These are phyloP conservation scores for Gymnopus androsaceus DNA, from an alignment of 1,284 basidiomycete genomes.

Conservation along the genomic window DNA sequence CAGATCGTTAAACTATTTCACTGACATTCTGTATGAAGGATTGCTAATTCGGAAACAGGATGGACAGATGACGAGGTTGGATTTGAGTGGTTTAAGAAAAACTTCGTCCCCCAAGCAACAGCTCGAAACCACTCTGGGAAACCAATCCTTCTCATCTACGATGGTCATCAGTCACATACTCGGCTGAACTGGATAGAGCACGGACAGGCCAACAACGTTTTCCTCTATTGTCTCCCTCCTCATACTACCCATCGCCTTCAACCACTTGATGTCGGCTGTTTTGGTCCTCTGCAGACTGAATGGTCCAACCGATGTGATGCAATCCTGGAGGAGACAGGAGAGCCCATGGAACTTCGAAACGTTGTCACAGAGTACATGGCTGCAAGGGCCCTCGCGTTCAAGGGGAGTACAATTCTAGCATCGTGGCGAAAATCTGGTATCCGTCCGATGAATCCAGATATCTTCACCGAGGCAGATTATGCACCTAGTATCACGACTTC, in stretches of 20 bases:
- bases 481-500: constrained; percentile 20
- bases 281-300: constrained; percentile 29
- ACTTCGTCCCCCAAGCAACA: constrained; percentile 34
- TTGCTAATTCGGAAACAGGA: too few species aligned
- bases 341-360: constrained; percentile 21
- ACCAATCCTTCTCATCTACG: constrained; percentile 25
- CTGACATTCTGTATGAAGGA: too few species aligned
- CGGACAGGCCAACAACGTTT: constrained; percentile 27
- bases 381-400: constrained; percentile 24
- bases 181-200: constrained; percentile 20
- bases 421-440: constrained; percentile 31
- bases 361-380: constrained; percentile 30
- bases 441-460: constrained; percentile 23
- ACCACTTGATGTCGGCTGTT: constrained; percentile 39
- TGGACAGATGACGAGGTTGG: too few species aligned
- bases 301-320: constrained; percentile 23
- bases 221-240: constrained; percentile 33
- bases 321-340: constrained; percentile 15
- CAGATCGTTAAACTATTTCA: too few species aligned
- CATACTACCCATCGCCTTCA: constrained; percentile 37
- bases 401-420: constrained; percentile 23
- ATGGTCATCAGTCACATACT: constrained; percentile 26
- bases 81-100: constrained; percentile 30
- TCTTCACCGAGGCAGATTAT: constrained; percentile 21
- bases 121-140: constrained; percentile 22